phyloP scores from a whole-genome alignment of 805 yeast species.

The Teunomyces lycoperdinae region DNA sequence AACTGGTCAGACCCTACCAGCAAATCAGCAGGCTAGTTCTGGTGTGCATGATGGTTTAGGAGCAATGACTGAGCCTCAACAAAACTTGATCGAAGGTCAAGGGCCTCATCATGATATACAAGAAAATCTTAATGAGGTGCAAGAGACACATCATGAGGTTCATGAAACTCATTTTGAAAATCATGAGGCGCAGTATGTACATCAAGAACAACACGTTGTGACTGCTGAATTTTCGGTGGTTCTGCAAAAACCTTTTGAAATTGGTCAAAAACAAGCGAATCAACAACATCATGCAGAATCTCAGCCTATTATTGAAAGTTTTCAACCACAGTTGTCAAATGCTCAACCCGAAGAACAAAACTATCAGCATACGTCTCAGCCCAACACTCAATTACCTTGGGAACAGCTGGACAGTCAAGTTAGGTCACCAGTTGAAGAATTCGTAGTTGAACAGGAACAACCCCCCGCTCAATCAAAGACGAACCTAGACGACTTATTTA shows the following conservation, averaged over 20 bases:
- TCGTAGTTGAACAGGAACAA: background rate
- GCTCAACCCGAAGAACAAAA: background rate
- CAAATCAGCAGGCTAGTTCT: background rate
- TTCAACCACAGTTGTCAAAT: background rate
- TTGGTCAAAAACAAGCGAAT: background rate
- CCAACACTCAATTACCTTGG: background rate
- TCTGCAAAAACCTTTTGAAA: background rate
- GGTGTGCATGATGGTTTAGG: background rate
- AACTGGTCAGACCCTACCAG: background rate
- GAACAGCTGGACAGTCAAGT: background rate
- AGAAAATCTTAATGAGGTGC: background rate
- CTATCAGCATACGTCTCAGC: background rate
- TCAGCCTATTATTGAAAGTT: background rate
- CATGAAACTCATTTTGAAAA: background rate
- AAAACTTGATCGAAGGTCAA: background rate
- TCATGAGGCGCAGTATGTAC: background rate
- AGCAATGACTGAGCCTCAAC: background rate
- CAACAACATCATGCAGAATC: background rate
- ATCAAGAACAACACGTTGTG: background rate
- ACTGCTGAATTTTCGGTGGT: background rate
- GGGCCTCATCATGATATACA: background rate
- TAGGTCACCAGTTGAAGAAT: background rate
- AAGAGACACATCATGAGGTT: background rate
- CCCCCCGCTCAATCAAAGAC: background rate
- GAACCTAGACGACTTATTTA: conserved; percentile 9